Evolutionary conservation across 2,329 filamentous ascomycete genomes (phyloP), one percentile per base, ranked within the genome.

Genomic region (Hypoxylon sp.): DNA sequence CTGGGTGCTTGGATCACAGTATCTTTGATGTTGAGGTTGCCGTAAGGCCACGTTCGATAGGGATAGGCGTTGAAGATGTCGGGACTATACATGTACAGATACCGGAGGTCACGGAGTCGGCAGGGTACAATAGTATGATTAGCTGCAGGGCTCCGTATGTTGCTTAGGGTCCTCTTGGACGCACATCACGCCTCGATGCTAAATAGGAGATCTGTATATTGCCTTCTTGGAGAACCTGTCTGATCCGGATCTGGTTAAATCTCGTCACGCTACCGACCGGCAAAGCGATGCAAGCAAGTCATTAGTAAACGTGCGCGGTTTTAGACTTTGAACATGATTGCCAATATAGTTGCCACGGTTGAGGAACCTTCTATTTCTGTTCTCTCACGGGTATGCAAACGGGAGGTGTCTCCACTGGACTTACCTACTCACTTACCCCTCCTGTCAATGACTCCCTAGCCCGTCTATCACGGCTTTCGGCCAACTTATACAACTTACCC

Each of bases 161-260:
- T 50, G 11, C 26, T 41, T 62, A 62, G 55, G 48, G 55, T 44
- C 37, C 37, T 44, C 44, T 28, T 13, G 43, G 49, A 62, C 48
- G 58, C 58, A 67, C 62, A 67, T 68, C 58, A 63, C 46, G 57
- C 53, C 53, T 61, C 13, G 47, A 60, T 58, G 49, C 59, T 49
- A 48, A 43, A 58, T 47, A 54, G 51, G 59, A 56, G 58, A 60
- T 56, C 56, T 61, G 48, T 57, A 49, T 39, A 50, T 58, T 47
- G 22, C 15, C 43, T 47, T 49, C 41, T 61, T 4, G 30, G 43
- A 59, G 57, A 46, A 46, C 57, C 41, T 50, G 56, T 55, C 56
- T 28, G 50, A 58, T 50, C 47, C 30, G 26, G 54, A 61, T 46
- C 34, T 49, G 49, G 50, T 57, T 48, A 20, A 52, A 26, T 61